Percentiles rank a stretch among this genome's conserved stretches.
Conservation (phyloP, 257 asterid genomes). For the Penstemon eatonii region DNA sequence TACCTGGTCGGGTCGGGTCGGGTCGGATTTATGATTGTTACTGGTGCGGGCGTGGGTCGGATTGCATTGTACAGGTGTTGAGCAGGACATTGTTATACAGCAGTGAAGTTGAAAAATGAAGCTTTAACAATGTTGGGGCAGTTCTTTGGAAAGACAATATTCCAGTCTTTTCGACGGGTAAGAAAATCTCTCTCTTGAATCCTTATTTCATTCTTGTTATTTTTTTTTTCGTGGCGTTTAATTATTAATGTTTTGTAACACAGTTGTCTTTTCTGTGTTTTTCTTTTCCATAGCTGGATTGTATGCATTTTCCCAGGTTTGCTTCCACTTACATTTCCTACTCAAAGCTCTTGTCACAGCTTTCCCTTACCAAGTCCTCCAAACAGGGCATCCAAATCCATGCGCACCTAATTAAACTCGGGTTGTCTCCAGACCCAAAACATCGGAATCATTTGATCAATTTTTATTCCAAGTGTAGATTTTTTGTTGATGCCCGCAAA, state of each 20-base stretch:
- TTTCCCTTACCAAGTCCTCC: constrained; percentile 47
- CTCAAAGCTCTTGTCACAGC: constrained; percentile 54
- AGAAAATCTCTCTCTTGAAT: no score
- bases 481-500: constrained; percentile 49
- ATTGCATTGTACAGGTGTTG: no score
- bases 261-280: constrained; percentile 1
- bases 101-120: no score
- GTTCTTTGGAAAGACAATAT: no score
- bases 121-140: no score
- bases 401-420: constrained; percentile 49
- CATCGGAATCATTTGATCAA: constrained; percentile 58
- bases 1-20: no score
- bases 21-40: no score
- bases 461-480: constrained; percentile 55
- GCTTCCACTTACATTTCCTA: constrained; percentile 40
- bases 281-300: constrained; percentile 25
- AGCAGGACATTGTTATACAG: no score
- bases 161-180: no score
- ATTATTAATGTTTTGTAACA: background rate
- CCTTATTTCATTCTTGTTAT: no score
- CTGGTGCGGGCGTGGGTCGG: no score
- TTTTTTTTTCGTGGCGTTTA: no score
- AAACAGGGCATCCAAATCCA: constrained; percentile 61
- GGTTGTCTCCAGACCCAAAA: constrained; percentile 37
- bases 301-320: constrained; percentile 31